Evolutionary conservation across 139 green algal species (phyloP), one percentile per base, ranked within the genome.

Genomic region (Picochlorum sp.): DNA sequence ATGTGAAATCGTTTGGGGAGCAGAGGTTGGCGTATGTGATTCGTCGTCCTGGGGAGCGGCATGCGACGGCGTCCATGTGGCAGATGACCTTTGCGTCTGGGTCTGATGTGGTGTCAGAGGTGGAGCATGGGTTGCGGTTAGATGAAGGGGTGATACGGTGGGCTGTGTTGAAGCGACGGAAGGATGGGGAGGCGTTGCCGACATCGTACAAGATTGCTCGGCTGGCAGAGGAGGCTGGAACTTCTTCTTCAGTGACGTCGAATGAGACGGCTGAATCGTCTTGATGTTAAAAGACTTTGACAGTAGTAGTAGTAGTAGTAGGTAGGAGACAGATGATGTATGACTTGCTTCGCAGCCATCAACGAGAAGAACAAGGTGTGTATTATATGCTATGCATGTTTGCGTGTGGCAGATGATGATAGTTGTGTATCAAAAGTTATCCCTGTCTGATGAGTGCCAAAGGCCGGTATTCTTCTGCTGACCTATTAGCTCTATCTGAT

Each of bases 401-500:
- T 41, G 34, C 34, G 8, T 41, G 18, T 28, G 54, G 62, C 61
- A 62, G 30, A 66, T 61, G 59, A 75, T 58, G 65, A 69, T 45
- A 28, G 59, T 52, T 4, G n/a, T 57, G 66, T 71, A 58, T 70
- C 38, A 65, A 26, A 38, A 84, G 83, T 90, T 90, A 90, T 90
- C 84, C 82, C 82, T 90, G 83, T 82, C 83, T 68, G 72, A 89
- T 21, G 28, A 21, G 56, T 63, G 41, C 57, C 72, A 62, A 67
- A 85, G 75, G 75, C 77, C 72, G 80, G 69, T 69, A 46, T 44
- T 41, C 16, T 34, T 14, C 11, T 86, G 80, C 73, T 64, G 77
- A 87, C 47, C 26, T 73, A 85, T 89, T 90, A 90, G 80, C 80
- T 90, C 80, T 90, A 90, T 65, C 83, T 85, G 83, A 90, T 75